Evolutionary conservation across 345 rosid species (phyloP).

Genomic region (Stellera chamaejasme): DNA sequence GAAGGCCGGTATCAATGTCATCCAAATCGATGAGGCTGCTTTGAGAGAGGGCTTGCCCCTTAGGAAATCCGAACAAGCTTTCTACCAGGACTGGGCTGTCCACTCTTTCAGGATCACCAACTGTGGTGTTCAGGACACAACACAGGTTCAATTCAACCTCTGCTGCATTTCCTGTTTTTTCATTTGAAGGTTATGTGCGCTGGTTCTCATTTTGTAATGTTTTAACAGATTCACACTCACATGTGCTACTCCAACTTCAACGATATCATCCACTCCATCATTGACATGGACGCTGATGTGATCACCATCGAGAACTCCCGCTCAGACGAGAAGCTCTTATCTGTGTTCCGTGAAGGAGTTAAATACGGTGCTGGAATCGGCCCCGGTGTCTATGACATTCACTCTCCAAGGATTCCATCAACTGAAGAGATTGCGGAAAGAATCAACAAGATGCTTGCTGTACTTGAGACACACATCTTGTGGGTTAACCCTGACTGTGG

Average conservation of each 20-base stretch:
- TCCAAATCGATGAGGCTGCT: constrained; percentile 99
- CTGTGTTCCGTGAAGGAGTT: constrained; percentile 97
- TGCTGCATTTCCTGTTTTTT: neutral
- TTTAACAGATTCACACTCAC: constrained; percentile 82
- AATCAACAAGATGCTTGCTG: constrained; percentile 93
- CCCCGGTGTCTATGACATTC: constrained; percentile 95
- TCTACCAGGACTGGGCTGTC: constrained; percentile 98
- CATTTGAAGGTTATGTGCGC: neutral
- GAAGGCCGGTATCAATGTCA: constrained; percentile 79
- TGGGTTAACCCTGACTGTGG: constrained; percentile 99
- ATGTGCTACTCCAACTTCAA: constrained; percentile 99
- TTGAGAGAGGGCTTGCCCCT: constrained; percentile 96
- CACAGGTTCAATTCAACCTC: constrained; percentile 48
- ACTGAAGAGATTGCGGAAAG: constrained; percentile 91
- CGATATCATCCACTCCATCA: constrained; percentile 93
- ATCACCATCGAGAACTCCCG: constrained; percentile 99
- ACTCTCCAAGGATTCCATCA: constrained; percentile 96
- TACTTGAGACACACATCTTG: constrained; percentile 75
- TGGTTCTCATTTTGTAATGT: neutral
- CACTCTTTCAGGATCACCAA: constrained; percentile 99
- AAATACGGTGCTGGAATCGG: constrained; percentile 97
- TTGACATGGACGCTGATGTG: constrained; percentile 97
- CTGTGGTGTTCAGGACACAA: constrained; percentile 74
- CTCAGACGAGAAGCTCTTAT: constrained; percentile 93
- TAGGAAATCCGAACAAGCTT: constrained; percentile 94